A percentile compares a stretch with the other conserved stretches of the same genome.
Evolutionary conservation across 2,329 filamentous ascomycete genomes (phyloP).

Genomic region (Iodosphaeria phyllophila): DNA sequence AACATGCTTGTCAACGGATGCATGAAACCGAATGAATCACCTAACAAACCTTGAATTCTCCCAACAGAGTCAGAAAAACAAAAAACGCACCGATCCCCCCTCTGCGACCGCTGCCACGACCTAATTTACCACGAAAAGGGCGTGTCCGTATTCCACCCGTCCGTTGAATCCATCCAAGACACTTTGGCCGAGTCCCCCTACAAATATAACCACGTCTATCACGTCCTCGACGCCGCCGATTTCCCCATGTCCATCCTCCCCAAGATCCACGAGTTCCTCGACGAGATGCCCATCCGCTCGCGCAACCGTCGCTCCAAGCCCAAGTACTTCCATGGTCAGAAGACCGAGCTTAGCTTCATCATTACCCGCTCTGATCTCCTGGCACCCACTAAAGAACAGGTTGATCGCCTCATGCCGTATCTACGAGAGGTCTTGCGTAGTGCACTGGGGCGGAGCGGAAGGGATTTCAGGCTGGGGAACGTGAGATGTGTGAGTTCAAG

Average conservation of each 20-base stretch:
- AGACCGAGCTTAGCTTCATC: slow-evolving; percentile 72
- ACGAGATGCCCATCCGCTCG: slow-evolving; percentile 56
- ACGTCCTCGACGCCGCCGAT: slow-evolving; percentile 86
- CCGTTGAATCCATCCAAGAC: slow-evolving; percentile 60
- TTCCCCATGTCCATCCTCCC: slow-evolving; percentile 89
- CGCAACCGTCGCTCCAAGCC: slow-evolving; percentile 61
- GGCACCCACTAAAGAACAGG: slow-evolving; percentile 65
- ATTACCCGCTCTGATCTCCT: slow-evolving; percentile 79
- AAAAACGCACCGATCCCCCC: slow-evolving; percentile 35
- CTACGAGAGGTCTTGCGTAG: slow-evolving; percentile 59
- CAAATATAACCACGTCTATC: slow-evolving; percentile 86
- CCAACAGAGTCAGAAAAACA: slow-evolving; percentile 5
- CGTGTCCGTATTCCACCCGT: slow-evolving; percentile 59
- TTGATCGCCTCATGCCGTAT: slow-evolving; percentile 75
- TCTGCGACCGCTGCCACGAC: slow-evolving; percentile 79
- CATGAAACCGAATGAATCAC: not conserved
- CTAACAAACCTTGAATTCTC: not conserved
- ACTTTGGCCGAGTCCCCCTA: slow-evolving; percentile 80
- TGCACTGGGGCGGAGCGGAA: slow-evolving; percentile 48
- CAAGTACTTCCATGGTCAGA: slow-evolving; percentile 46
- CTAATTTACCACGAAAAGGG: slow-evolving; percentile 60
- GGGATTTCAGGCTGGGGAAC: slow-evolving; percentile 69
- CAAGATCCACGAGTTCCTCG: slow-evolving; percentile 49
- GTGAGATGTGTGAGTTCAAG: slow-evolving; percentile 73
- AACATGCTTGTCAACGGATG: no score